Base-by-base conservation (phyloP, 2,329 filamentous ascomycete genomes). In the Clarireedia sp. region DNA sequence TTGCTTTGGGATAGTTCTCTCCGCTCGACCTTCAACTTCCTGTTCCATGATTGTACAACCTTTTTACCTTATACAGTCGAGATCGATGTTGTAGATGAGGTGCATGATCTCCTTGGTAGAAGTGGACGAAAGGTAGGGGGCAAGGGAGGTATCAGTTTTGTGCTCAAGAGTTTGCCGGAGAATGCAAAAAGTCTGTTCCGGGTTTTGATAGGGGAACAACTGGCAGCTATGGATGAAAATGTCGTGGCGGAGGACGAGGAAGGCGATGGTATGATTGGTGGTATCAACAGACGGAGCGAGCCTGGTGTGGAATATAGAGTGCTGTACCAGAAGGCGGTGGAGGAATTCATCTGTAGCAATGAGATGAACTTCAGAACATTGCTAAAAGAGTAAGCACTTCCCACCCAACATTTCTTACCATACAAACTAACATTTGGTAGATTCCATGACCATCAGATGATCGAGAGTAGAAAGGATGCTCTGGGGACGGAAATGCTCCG, bases 371-470 rank as follows among this genome's bases (percentile, higher is more conserved):
- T 97, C 74, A 80, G 94, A 58, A 96, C 91, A 24, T 70, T 99
- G 68, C 72, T 99, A 60, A 97, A 97, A 73, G 94, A 99, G 80
- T 94, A 72, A 60, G 82, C 73, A 37, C 21, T 46, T 49, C 45
- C 51, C 6, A 38, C 19, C 2, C 2, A 51, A 37, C 12, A 41
- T 21, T 57, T 48, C 66, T 71, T 58, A 75, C 38, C 8, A 44
- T 16, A 53, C 16, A 24, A 6, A 24, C 46, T 55, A 38, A 55
- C 43, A 7, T 52, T 56, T 14, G 53, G 56, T 16, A 87, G 84
- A 71, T 94, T 99, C 70, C 90, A 96, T 68, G 94, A 99, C 66
- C 94, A 99, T 74, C 90, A 96, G 67, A 97, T 99, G 83, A 87
- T 99, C 60, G 89, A 89, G 54, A 95, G 88, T 59, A 82, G 85